Base-by-base conservation (phyloP, 441 rosid species). In the Kokia cookei region DNA sequence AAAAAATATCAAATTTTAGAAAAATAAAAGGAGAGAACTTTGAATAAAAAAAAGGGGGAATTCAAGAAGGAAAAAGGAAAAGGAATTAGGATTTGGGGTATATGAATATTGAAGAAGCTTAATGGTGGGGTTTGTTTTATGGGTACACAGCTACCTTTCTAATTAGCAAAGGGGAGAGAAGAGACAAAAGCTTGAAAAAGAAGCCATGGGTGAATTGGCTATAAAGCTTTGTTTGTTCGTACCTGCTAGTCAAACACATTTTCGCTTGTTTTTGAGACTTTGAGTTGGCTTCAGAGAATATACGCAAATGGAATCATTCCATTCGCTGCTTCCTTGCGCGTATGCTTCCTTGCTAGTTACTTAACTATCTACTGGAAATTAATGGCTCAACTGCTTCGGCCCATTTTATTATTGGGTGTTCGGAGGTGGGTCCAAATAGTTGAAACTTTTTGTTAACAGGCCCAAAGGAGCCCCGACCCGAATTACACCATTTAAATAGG, bases 191-290 rank as follows among this genome's bases (percentile, higher is more conserved):
- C 11, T 40, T 62, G 48, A 53, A 54, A 22, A 17, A 55, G 35
- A 69, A 11, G 48, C 45, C 76, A 71, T 40, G 53, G 65, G 3
- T 19, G 50, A 62, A 62, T 61, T n/a, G 29, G 57, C 15, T 27
- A 26, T 7, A 0, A 11, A 26, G 55, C 67, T 11, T 37, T 37
- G 42, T 37, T 37, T 27, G 50, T 19, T 27, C 19, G 11, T 74
- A 76, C 79, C 86, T 70, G 73, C 78, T 14, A 40, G 86, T 83
- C 83, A 83, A 81, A 67, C 78, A 78, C 82, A 82, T 75, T 72
- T 79, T 77, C 73, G 47, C 59, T 42, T 60, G 22, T 13, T 68
- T 22, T 9, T 2, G 59, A 67, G 72, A 50, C 72, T 67, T 47
- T 15, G 29, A 59, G 53, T 65, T 64, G 24, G 71, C 65, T 22